These are phyloP conservation scores for Tulasnella sp. DNA, from an alignment of 768 basidiomycete species.

Conservation along the genomic window DNA sequence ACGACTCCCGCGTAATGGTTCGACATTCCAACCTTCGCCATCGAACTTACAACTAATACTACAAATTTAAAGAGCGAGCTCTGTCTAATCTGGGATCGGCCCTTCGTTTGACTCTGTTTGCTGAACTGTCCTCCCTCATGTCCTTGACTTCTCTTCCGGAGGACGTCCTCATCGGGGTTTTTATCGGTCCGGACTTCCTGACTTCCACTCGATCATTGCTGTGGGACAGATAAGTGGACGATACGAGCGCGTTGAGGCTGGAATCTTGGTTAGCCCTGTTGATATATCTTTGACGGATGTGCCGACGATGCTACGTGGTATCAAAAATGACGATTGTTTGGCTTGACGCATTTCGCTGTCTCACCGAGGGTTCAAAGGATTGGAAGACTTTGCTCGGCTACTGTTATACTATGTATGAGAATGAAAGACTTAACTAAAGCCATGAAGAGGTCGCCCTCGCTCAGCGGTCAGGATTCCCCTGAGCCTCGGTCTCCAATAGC, in stretches of 20 bases:
- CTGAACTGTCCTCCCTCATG: neutral
- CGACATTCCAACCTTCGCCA: too few relatives aligned
- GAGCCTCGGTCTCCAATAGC: too few relatives aligned
- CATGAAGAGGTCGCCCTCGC: neutral
- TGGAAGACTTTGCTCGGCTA: neutral
- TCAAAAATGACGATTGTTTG: neutral
- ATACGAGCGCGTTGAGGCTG: neutral
- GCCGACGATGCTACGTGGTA: neutral
- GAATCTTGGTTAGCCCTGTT: neutral
- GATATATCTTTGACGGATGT: neutral
- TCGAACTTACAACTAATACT: too few relatives aligned
- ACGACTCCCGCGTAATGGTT: too few relatives aligned
- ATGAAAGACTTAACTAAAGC: too few relatives aligned
- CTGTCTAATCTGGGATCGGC: neutral
- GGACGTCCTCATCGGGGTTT: neutral
- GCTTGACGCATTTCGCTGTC: neutral
- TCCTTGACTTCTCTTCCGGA: neutral
- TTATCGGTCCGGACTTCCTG: neutral
- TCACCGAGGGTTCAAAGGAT: neutral
- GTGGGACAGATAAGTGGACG: neutral
- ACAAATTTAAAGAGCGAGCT: too few relatives aligned
- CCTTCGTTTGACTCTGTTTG: neutral
- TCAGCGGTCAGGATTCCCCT: too few relatives aligned
- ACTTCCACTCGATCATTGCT: neutral
- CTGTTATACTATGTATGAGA: neutral